These are phyloP conservation scores for Erythrophleum ivorense DNA, from an alignment of 331 rosid genomes.

Conservation along the genomic window DNA sequence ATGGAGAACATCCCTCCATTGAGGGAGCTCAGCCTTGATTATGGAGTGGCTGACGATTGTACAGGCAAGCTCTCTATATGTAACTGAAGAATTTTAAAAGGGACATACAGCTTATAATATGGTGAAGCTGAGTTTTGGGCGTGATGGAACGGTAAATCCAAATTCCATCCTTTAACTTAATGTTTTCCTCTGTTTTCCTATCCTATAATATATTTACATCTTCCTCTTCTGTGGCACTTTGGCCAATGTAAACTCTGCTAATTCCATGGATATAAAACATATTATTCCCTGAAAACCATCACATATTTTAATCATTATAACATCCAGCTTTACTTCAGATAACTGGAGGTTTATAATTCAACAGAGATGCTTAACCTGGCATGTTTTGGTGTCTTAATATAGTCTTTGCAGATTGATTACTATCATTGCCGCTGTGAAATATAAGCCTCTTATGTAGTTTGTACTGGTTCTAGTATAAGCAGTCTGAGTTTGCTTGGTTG, in stretches of 20 bases:
- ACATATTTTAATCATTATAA: conserved; percentile 27
- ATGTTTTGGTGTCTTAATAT: conserved; percentile 19
- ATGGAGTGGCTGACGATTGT: conserved; percentile 83
- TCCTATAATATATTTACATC: not conserved
- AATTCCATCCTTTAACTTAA: conserved; percentile 36
- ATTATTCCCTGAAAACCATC: conserved; percentile 39
- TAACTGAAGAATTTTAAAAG: conserved; percentile 57
- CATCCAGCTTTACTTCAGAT: conserved; percentile 8
- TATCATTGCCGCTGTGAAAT: not conserved
- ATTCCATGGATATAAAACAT: conserved; percentile 25
- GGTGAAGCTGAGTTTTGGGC: conserved; percentile 53
- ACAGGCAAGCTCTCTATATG: conserved; percentile 82
- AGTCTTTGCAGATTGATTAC: conserved; percentile 20
- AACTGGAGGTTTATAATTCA: conserved; percentile 39
- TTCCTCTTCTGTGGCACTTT: not conserved
- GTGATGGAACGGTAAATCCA: conserved; percentile 54
- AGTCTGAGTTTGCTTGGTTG: not conserved
- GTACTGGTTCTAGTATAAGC: no score
- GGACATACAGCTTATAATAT: conserved; percentile 35
- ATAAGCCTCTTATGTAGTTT: no score
- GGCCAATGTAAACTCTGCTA: conserved; percentile 30
- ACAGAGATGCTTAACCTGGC: conserved; percentile 26
- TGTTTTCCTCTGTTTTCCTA: conserved; percentile 12
- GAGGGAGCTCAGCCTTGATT: conserved; percentile 97
- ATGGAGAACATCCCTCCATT: conserved; percentile 96